Base-by-base conservation (phyloP, 805 yeast species). In the Saccharomycopsis fermentans region DNA sequence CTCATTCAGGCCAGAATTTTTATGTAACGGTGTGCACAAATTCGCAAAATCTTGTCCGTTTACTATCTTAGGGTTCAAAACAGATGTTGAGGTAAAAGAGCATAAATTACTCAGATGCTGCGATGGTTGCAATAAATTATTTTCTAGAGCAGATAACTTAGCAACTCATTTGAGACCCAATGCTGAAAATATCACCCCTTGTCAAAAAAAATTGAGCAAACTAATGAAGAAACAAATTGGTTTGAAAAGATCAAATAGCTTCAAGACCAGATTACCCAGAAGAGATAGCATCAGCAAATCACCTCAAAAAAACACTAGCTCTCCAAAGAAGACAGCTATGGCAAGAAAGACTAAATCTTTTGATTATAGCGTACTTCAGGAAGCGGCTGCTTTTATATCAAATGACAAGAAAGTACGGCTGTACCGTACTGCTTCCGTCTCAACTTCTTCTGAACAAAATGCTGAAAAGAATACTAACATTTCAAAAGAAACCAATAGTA, bases 81-180 rank as follows among this genome's bases (percentile, higher is more conserved):
- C n/a, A 16, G 60, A 54, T 12, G 32, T 12, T 17, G 63, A 61
- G 5, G 40, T 21, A 17, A 61, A 54, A 47, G 63, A 61, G 11
- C 63, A 61, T 26, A 61, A 58, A 27, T 59, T 56, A 17, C 52
- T 37, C 29, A 27, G 62, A 27, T 51, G 47, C 11, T 61, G 63
- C 27, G 48, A 55, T 5, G 35, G 48, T 19, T 61, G 63, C 51
- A 36, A 54, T 14, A 61, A 43, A 29, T 29, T 61, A 21, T 61
- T 61, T 48, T 59, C 62, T 35, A 58, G 63, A 54, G 55, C 59
- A 26, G 63, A 61, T 36, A 61, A 61, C 55, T 52, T 61, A 37
- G 57, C 57, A 43, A 61, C 63, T 8, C 63, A 61, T 51, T 17
- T 40, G 21, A 59, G 53, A 11, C 34, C 50, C 6, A 61, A 53